Evolutionary conservation across 2,329 filamentous ascomycete species (phyloP).

Genomic region (Stagonosporopsis chrysanthemi): DNA sequence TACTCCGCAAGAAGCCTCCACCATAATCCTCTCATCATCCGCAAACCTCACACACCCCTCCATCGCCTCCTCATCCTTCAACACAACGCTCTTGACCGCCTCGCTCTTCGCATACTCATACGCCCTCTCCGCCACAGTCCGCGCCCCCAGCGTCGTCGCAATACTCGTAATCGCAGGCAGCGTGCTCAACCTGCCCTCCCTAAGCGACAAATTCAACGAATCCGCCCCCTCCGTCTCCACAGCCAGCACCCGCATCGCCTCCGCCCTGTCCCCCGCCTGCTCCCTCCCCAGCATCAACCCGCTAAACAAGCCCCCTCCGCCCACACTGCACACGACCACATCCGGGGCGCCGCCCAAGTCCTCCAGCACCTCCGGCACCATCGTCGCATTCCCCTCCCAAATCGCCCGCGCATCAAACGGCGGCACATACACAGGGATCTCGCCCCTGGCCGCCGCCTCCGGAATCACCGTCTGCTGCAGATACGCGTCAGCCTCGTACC

Average conservation of each 20-base stretch:
- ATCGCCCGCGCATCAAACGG: slow-evolving; percentile 71
- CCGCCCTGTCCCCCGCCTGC: background rate
- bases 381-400: slow-evolving; percentile 68
- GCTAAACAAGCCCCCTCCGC: slow-evolving; percentile 78
- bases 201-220: slow-evolving; percentile 69
- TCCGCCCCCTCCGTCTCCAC: slow-evolving; percentile 78
- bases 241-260: slow-evolving; percentile 62
- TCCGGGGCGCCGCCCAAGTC: slow-evolving; percentile 60
- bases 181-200: slow-evolving; percentile 63
- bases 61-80: slow-evolving; percentile 78
- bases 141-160: slow-evolving; percentile 74
- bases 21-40: slow-evolving; percentile 79
- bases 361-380: slow-evolving; percentile 59
- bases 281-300: slow-evolving; percentile 66
- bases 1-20: slow-evolving; percentile 84
- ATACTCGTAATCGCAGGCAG: slow-evolving; percentile 75
- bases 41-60: slow-evolving; percentile 76
- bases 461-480: slow-evolving; percentile 64
- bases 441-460: slow-evolving; percentile 16
- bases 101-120: slow-evolving; percentile 65
- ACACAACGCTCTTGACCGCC: slow-evolving; percentile 65
- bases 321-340: slow-evolving; percentile 76
- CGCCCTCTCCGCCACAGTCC: slow-evolving; percentile 69
- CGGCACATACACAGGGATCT: slow-evolving; percentile 63
- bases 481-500: slow-evolving; percentile 71